These are phyloP conservation scores for Vigna unguiculata DNA, from an alignment of 306 rosid genomes.

Conservation along the genomic window DNA sequence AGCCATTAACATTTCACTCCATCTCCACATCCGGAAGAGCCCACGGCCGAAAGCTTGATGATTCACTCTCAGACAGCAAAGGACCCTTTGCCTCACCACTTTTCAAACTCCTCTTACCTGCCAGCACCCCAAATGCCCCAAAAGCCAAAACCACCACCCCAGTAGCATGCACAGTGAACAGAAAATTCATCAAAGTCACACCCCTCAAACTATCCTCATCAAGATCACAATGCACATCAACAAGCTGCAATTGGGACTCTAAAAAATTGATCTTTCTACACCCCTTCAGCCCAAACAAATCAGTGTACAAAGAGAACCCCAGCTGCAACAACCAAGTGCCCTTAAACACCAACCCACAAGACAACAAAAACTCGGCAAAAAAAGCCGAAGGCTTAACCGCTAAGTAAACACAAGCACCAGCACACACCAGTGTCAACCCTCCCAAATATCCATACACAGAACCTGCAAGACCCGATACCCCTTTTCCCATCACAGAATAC, in stretches of 20 bases:
- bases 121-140: constrained; percentile 60
- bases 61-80: constrained; percentile 61
- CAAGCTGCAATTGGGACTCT: constrained; percentile 43
- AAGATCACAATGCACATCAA: constrained; percentile 75
- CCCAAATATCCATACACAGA: constrained; percentile 65
- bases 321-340: constrained; percentile 85
- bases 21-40: constrained; percentile 60
- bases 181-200: constrained; percentile 67
- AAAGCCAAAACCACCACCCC: constrained; percentile 60
- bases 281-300: constrained; percentile 74
- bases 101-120: constrained; percentile 53
- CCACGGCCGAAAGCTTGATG: constrained; percentile 45
- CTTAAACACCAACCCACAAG: constrained; percentile 73
- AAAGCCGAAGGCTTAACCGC: constrained; percentile 69
- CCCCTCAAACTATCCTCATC: constrained; percentile 78
- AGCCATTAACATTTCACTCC: constrained; percentile 55
- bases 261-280: constrained; percentile 59
- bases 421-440: constrained; percentile 66
- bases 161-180: constrained; percentile 73
- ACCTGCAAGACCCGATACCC: constrained; percentile 65
- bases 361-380: constrained; percentile 78
- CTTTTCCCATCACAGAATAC: constrained; percentile 56
- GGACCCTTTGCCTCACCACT: constrained; percentile 63
- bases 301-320: constrained; percentile 76
- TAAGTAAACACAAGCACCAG: constrained; percentile 64